Evolutionary conservation across 257 asterid species (phyloP), one percentile per base, ranked within the genome.

Genomic region (Buddleja alternifolia): DNA sequence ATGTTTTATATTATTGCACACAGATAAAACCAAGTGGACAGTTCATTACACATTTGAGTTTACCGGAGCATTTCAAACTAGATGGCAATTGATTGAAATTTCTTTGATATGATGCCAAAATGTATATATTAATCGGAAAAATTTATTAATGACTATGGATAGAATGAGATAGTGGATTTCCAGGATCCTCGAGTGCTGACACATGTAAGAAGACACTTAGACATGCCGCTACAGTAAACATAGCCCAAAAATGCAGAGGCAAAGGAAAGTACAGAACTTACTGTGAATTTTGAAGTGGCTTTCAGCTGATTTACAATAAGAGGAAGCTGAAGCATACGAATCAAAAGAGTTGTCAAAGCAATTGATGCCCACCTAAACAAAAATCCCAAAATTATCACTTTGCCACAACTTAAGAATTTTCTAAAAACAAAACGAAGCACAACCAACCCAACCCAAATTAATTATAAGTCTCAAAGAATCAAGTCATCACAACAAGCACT

Each of bases 351-450:
- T 63, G 97, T 77, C 65, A 52, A 51, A 60, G 70, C 82, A 67
- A 93, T 84, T 10, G 99, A 77, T 57, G 83, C 90, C 96, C 99
- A 93, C 99, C 99, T 93, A 83, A 79, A 75, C 55, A 81, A 65
- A 78, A 70, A 29, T 29, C 40, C 58, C 58, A 74, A 53, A 16
- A 46, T 58, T 23, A 63, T 55, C 71, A 57, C 37, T 54, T 37
- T 15, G 29, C 29, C 60, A 42, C 61, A 29, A 29, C 42, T 8
- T 45, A 15, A 15, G 24, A 59, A 40, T 58, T 52, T 66, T n/a
- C n/a, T 61, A 70, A 42, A 44, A 51, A 52, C 21, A 70, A 45
- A 37, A 10, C 10, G 60, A 48, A 61, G 56, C 59, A 66, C 50
- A 21, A 16, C 9, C 12, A 45, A 39, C 64, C 40, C 7, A 69